Percentiles rank a stretch among this genome's conserved stretches.
Conservation (phyloP, 1,284 basidiomycete genomes). For the Cutaneotrichosporon sp. region DNA sequence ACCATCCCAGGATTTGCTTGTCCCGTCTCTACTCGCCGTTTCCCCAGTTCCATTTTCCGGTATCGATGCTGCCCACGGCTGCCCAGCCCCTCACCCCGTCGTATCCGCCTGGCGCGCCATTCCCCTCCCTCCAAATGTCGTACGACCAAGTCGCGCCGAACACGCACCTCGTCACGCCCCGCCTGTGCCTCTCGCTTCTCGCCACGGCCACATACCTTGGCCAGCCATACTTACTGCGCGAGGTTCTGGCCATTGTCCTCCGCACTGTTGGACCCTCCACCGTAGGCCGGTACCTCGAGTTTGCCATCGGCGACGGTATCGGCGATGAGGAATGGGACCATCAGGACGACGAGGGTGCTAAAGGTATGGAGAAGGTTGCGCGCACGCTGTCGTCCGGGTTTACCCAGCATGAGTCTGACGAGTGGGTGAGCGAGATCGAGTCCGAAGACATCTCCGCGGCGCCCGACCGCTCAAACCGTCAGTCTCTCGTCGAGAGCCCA, state of each 20-base stretch:
- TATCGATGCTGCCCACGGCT: constrained; percentile 65
- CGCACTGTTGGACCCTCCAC: constrained; percentile 77
- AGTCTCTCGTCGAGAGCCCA: neutral
- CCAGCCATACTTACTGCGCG: constrained; percentile 71
- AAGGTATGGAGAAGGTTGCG: constrained; percentile 69
- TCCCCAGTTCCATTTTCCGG: constrained; percentile 67
- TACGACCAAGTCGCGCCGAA: constrained; percentile 54
- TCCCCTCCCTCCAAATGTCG: constrained; percentile 65
- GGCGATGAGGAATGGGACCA: constrained; percentile 55
- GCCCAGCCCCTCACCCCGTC: constrained; percentile 67
- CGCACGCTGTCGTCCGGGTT: constrained; percentile 50
- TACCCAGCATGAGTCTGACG: constrained; percentile 13
- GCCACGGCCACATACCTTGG: constrained; percentile 84
- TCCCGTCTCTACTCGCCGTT: constrained; percentile 82
- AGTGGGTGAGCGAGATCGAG: constrained; percentile 17
- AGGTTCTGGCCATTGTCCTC: constrained; percentile 70
- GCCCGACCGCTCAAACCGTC: neutral
- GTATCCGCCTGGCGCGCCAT: constrained; percentile 58
- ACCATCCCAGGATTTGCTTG: constrained; percentile 67
- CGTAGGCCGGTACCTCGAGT: constrained; percentile 72
- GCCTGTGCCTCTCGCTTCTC: constrained; percentile 79
- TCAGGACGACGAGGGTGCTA: constrained; percentile 62
- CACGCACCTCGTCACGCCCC: constrained; percentile 72
- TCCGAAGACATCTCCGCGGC: constrained; percentile 6
- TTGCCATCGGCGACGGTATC: constrained; percentile 75